Conservation (phyloP, 805 yeast genomes). For the Metahyphopichia silvanorum region DNA sequence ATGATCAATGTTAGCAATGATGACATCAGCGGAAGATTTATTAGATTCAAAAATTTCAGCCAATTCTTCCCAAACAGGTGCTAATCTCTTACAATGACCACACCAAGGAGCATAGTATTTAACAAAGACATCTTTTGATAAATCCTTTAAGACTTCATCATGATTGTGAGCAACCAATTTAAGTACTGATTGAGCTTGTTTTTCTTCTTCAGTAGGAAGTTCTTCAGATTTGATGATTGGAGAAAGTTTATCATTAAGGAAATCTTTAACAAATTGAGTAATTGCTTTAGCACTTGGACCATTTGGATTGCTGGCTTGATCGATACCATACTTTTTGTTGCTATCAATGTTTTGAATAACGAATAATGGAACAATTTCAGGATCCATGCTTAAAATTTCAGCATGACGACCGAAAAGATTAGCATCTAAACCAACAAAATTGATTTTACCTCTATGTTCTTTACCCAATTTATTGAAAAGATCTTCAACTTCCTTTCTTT, state of each 20-base stretch:
- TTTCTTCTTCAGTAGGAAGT: constrained; percentile 78
- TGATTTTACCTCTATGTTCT: constrained; percentile 72
- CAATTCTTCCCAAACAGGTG: constrained; percentile 84
- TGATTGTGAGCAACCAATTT: constrained; percentile 84
- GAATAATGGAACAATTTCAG: constrained; percentile 79
- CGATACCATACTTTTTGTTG: constrained; percentile 75
- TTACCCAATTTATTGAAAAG: constrained; percentile 64
- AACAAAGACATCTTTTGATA: constrained; percentile 68
- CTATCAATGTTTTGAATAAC: constrained; percentile 71
- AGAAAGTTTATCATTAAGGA: constrained; percentile 57
- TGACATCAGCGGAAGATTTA: constrained; percentile 48
- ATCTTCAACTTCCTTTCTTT: constrained; percentile 54
- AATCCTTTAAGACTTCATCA: constrained; percentile 58
- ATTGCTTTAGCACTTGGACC: constrained; percentile 48
- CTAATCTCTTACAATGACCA: constrained; percentile 91
- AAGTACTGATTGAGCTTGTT: constrained; percentile 51
- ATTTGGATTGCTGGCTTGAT: constrained; percentile 54
- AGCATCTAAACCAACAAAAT: constrained; percentile 89
- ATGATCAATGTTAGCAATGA: constrained; percentile 86
- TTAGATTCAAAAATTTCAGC: constrained; percentile 64
- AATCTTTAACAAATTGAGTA: constrained; percentile 60
- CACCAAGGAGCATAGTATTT: constrained; percentile 98
- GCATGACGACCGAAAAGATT: constrained; percentile 80
- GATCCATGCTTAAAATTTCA: constrained; percentile 75
- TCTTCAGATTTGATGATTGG: constrained; percentile 84